phyloP scores from a whole-genome alignment of 139 green algal genomes.

The Chlorella vulgaris region DNA sequence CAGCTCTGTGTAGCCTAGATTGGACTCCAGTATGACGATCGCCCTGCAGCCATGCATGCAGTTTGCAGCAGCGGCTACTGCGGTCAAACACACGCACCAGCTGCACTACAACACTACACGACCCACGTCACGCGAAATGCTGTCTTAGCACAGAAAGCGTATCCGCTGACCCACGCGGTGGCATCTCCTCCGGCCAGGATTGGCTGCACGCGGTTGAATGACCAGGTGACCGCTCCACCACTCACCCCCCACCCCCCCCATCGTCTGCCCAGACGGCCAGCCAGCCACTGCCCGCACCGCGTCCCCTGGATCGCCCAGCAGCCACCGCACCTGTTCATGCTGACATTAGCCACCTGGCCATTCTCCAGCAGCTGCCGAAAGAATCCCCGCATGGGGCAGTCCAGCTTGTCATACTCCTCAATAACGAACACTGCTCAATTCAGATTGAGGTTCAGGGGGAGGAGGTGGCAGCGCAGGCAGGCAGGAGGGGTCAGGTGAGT shows the following conservation, averaged over 20 bases:
- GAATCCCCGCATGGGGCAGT: constrained; percentile 74
- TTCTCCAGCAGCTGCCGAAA: constrained; percentile 81
- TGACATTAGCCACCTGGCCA: constrained; percentile 62
- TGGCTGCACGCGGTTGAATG: no score
- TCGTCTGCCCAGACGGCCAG: not conserved
- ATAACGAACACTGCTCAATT: constrained; percentile 78
- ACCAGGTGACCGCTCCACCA: not conserved
- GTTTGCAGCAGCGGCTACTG: not conserved
- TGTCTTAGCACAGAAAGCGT: no score
- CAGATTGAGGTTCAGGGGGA: not conserved
- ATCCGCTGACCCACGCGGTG: no score
- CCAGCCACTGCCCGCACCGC: no score
- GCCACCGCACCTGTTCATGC: constrained; percentile 54
- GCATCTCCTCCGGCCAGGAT: no score
- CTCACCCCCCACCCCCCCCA: not conserved
- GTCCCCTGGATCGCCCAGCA: no score
- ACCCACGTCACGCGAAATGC: no score
- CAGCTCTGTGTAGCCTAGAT: constrained; percentile 83
- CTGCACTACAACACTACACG: no score
- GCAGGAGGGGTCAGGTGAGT: no score
- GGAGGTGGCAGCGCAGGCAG: no score
- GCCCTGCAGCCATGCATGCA: constrained; percentile 45
- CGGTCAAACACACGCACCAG: no score
- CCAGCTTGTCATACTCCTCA: constrained; percentile 97
- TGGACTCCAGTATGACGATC: constrained; percentile 89